These are phyloP conservation scores for Fraxinus quadrangulata DNA, from an alignment of 257 asterid genomes.

Conservation along the genomic window DNA sequence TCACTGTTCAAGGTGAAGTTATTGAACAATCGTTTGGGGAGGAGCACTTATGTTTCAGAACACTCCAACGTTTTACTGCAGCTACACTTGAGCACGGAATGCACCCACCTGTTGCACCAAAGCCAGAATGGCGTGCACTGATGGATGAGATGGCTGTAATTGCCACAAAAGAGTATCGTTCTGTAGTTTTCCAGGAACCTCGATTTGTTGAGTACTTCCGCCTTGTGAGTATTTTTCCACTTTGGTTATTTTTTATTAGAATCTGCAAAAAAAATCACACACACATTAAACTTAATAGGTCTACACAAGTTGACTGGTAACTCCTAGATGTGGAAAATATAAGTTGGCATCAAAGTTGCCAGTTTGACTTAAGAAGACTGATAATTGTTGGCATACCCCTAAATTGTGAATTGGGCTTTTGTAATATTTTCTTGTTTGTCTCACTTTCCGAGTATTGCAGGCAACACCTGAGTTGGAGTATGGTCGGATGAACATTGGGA, in stretches of 20 bases:
- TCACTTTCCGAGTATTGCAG: constrained; percentile 33
- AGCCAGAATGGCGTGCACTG: constrained; percentile 91
- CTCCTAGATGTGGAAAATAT: neutral
- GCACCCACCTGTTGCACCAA: constrained; percentile 84
- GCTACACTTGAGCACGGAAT: constrained; percentile 99
- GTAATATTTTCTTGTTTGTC: neutral
- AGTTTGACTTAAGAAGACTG: neutral
- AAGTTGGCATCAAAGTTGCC: neutral
- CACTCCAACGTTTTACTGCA: constrained; percentile 89
- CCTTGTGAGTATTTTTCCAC: constrained; percentile 52
- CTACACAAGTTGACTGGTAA: neutral
- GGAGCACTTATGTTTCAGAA: constrained; percentile 90
- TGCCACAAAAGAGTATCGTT: constrained; percentile 82
- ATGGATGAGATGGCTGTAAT: constrained; percentile 90
- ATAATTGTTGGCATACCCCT: neutral
- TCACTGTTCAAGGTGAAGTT: constrained; percentile 95
- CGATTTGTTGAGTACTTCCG: constrained; percentile 96
- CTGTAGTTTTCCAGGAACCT: constrained; percentile 85
- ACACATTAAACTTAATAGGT: neutral
- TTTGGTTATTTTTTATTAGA: neutral
- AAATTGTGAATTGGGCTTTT: neutral
- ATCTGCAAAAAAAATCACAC: neutral
- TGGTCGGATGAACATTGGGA: constrained; percentile 95
- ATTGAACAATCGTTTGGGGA: constrained; percentile 92
- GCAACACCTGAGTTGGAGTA: constrained; percentile 96